phyloP scores from a whole-genome alignment of 768 basidiomycete genomes.

The Glaciozyma antarctica region DNA sequence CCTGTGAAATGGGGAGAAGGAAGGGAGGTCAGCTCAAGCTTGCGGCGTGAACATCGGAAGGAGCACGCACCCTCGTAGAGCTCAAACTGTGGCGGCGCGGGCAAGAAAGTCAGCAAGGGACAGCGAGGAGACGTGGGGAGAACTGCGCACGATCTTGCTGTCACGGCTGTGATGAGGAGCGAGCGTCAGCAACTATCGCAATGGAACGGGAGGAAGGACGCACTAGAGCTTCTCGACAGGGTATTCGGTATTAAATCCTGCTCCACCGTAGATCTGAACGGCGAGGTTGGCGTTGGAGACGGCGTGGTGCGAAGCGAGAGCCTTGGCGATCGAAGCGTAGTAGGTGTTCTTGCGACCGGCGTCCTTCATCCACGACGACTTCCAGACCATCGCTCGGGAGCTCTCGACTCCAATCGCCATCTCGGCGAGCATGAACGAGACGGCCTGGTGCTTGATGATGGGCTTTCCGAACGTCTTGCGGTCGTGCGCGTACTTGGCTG shows the following conservation, averaged over 20 bases:
- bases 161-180: neutral
- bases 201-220: too few species aligned
- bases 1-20: neutral
- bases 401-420: conserved; percentile 40
- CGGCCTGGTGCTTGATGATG: conserved; percentile 41
- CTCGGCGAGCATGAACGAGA: conserved; percentile 42
- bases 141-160: conserved; percentile 30
- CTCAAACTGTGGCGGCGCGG: conserved; percentile 31
- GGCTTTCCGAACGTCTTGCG: conserved; percentile 41
- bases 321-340: conserved; percentile 43
- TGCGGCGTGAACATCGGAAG: neutral
- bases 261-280: conserved; percentile 35
- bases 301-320: conserved; percentile 39
- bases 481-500: conserved; percentile 41
- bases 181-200: too few species aligned
- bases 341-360: conserved; percentile 39
- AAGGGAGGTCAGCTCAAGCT: neutral
- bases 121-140: too few species aligned
- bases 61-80: conserved; percentile 36
- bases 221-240: conserved; percentile 40
- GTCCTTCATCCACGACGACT: conserved; percentile 40
- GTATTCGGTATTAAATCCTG: conserved; percentile 39
- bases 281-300: conserved; percentile 42
- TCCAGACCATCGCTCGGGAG: conserved; percentile 37
- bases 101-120: too few species aligned